Evolutionary conservation across 2,329 filamentous ascomycete species (phyloP).

Genomic region (Fusarium temperatum): DNA sequence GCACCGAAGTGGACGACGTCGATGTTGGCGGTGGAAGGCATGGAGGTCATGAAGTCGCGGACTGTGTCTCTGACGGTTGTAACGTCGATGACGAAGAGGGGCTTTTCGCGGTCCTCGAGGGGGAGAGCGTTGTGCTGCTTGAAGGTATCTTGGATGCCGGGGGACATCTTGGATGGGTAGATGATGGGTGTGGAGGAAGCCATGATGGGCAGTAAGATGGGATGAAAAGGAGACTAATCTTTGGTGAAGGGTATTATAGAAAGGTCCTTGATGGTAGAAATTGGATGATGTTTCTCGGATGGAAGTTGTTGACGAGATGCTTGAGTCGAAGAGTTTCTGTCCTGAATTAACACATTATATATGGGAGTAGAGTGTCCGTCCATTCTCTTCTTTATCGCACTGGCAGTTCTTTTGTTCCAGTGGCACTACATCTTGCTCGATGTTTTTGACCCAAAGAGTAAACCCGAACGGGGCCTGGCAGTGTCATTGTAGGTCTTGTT

Average conservation of each 20-base stretch:
- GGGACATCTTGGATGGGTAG: background rate
- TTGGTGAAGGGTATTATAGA: rapidly evolving
- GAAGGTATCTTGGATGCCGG: background rate
- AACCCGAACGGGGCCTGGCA: rapidly evolving
- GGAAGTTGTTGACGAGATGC: background rate
- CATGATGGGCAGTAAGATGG: background rate
- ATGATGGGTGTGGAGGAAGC: background rate
- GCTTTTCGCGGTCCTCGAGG: background rate
- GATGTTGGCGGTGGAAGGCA: background rate
- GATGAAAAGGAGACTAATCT: background rate
- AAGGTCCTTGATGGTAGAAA: background rate
- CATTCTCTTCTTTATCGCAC: background rate
- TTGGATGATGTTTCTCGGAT: background rate
- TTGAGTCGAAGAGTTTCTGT: background rate
- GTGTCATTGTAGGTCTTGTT: background rate
- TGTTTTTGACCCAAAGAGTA: too few relatives aligned
- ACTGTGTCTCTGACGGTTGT: background rate
- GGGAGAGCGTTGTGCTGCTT: background rate
- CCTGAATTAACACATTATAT: background rate
- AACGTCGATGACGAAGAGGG: background rate
- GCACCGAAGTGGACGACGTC: background rate
- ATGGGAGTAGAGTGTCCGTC: background rate
- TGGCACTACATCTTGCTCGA: too few relatives aligned
- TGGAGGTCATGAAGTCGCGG: background rate
- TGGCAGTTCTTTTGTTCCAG: background rate